Percentiles rank a stretch among this genome's conserved stretches.
Conservation (phyloP, 202 grass and related monocot species). For the Digitaria exilis region DNA sequence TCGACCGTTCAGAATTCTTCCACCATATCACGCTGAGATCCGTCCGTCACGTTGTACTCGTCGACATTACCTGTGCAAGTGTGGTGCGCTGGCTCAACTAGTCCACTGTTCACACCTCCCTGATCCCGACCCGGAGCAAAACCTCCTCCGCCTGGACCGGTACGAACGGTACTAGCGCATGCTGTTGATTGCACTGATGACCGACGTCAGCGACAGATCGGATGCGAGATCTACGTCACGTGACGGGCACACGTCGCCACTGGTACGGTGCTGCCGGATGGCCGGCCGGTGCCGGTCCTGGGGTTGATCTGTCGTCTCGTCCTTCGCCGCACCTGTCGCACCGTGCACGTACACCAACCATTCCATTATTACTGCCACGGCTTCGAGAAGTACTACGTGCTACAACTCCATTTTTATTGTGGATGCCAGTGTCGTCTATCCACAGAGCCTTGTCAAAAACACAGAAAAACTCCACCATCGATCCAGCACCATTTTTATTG, state of each 20-base stretch:
- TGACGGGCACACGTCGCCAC: neutral
- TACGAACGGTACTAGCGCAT: neutral
- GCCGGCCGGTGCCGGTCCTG: neutral
- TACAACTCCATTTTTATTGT: neutral
- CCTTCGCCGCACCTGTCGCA: neutral
- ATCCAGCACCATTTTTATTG: neutral
- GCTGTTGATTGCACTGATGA: neutral
- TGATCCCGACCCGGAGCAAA: neutral
- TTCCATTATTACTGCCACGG: neutral
- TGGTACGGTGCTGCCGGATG: conserved; percentile 3
- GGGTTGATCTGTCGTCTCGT: neutral
- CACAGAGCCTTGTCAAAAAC: neutral
- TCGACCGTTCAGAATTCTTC: neutral
- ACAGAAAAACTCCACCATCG: neutral
- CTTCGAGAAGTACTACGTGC: neutral
- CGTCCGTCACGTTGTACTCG: neutral
- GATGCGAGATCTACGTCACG: conserved; percentile 7
- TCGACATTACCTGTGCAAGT: neutral
- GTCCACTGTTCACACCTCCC: neutral
- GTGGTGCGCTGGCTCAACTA: neutral
- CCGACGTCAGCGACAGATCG: conserved; percentile 29
- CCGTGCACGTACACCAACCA: neutral
- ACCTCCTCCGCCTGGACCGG: too few species aligned
- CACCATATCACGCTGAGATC: neutral
- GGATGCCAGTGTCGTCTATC: neutral